These are phyloP conservation scores for Leccinellum rugosiceps DNA, from an alignment of 768 basidiomycete genomes.

Conservation along the genomic window DNA sequence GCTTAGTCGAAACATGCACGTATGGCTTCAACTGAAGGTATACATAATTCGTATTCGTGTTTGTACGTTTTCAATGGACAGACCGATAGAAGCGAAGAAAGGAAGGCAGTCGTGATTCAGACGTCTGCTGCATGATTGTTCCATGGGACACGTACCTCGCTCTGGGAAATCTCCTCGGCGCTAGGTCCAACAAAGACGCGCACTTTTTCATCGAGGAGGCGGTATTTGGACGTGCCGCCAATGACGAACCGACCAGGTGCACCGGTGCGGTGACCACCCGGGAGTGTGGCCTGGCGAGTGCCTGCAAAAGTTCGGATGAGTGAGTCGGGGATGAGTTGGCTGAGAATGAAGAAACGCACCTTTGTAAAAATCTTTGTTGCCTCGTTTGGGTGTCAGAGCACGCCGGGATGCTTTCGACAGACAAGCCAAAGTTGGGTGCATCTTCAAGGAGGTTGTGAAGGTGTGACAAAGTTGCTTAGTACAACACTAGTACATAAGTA, in stretches of 20 bases:
- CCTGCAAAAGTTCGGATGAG: conserved; percentile 40
- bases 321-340: not conserved
- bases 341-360: conserved; percentile 44
- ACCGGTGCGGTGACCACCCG: conserved; percentile 83
- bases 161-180: conserved; percentile 54
- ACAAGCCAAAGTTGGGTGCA: conserved; percentile 67
- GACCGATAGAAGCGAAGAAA: not conserved
- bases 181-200: conserved; percentile 82
- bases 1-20: conserved; percentile 24
- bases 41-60: not conserved
- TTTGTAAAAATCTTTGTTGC: conserved; percentile 97
- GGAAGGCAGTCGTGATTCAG: not conserved
- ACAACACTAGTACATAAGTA: not conserved
- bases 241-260: conserved; percentile 85
- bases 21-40: conserved; percentile 25
- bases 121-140: not conserved
- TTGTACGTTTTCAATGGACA: not conserved
- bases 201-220: conserved; percentile 78
- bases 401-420: conserved; percentile 82
- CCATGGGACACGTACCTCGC: conserved; percentile 44
- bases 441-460: conserved; percentile 21
- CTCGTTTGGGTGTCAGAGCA: conserved; percentile 80
- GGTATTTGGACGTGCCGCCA: conserved; percentile 74
- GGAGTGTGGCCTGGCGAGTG: conserved; percentile 77
- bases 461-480: not conserved